These are phyloP conservation scores for Panicum hallii DNA, from an alignment of 202 grass and related monocot genomes.

Conservation along the genomic window DNA sequence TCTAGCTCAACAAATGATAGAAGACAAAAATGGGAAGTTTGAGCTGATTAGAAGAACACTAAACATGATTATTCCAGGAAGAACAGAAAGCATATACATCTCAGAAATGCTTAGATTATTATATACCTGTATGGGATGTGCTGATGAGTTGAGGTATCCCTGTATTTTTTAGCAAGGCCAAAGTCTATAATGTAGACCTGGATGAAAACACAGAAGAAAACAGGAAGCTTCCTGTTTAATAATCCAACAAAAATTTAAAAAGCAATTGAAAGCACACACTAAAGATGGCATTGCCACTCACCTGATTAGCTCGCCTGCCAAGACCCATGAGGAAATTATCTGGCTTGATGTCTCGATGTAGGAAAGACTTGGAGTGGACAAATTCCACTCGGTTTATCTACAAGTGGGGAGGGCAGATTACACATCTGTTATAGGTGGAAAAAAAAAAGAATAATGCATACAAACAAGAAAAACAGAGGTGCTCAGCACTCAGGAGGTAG, in stretches of 20 bases:
- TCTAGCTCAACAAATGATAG: not conserved
- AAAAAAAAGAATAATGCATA: slow-evolving; percentile 15
- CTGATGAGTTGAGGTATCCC: slow-evolving; percentile 88
- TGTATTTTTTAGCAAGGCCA: slow-evolving; percentile 96
- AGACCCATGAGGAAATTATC: slow-evolving; percentile 99
- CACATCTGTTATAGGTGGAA: slow-evolving; percentile 14
- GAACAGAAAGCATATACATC: not conserved
- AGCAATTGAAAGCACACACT: slow-evolving; percentile 16
- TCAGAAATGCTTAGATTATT: not conserved
- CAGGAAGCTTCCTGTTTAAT: slow-evolving; percentile 30
- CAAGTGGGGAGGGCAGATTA: not conserved
- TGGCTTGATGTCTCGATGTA: slow-evolving; percentile 95
- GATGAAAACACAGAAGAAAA: slow-evolving; percentile 26
- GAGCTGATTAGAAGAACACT: not conserved
- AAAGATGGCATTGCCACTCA: slow-evolving; percentile 24
- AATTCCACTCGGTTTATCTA: slow-evolving; percentile 96
- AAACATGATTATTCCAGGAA: not conserved
- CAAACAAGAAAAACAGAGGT: slow-evolving; percentile 11
- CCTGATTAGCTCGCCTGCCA: slow-evolving; percentile 91
- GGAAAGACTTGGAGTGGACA: slow-evolving; percentile 92
- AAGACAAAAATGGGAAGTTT: not conserved
- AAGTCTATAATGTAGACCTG: slow-evolving; percentile 98
- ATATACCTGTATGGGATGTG: slow-evolving; percentile 92
- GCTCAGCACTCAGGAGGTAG: not conserved
- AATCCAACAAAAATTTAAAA: slow-evolving; percentile 8